Evolutionary conservation across 306 rosid genomes (phyloP), one percentile per base, ranked within the genome.

Genomic region (Cicer yamashitae): DNA sequence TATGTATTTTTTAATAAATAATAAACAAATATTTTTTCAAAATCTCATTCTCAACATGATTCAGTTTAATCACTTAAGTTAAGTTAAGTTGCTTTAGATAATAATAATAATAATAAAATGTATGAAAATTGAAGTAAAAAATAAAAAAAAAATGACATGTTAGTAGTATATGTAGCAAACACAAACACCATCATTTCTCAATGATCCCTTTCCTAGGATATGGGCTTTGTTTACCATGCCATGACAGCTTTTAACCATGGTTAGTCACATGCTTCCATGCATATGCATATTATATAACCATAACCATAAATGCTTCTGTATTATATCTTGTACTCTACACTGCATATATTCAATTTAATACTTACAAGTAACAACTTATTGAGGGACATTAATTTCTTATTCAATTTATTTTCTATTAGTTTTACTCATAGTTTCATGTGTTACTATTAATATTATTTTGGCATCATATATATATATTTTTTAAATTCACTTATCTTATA

Each of bases 141-240:
- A 20, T 1, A 17, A 25, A 54, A 53, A 18, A 6, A 18, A 79
- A 53, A 71, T 68, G 54, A 76, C 58, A 54, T 66, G 73, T 54
- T 82, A 91, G 90, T 45, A 47, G 41, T 79, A 40, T 7, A 67
- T 54, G 72, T 91, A 91, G 91, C 87, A 70, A 84, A 88, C 91
- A 71, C 87, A 70, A 84, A 88, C 91, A 71, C 79, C 89, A 94
- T 94, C 93, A 94, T 91, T 92, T 84, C 93, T 82, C 92, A 94
- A 94, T 94, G 91, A 92, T 90, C 81, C 74, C 83, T 79, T 79
- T 85, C 82, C 73, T 85, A 85, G 80, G 82, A 74, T 56, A 38
- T 70, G 82, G 84, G 84, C 70, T 60, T 68, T 61, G 64, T 82
- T 86, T 79, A 88, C 90, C 85, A 41, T 46, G 64, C 63, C 34